A percentile compares a stretch with the other conserved stretches of the same genome.
phyloP scores from a whole-genome alignment of 441 rosid genomes.

The Croton setiger region DNA sequence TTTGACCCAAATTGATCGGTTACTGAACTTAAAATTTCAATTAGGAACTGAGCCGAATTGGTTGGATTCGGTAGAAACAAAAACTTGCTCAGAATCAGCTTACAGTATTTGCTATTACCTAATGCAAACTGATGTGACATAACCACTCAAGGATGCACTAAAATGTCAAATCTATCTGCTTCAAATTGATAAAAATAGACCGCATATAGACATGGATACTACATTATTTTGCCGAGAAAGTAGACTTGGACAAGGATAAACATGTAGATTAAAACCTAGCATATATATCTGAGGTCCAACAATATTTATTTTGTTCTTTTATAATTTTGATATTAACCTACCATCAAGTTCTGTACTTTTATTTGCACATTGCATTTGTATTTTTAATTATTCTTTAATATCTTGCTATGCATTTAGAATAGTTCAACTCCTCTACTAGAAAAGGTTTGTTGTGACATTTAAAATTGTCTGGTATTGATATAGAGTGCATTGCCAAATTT shows the following conservation, averaged over 20 bases:
- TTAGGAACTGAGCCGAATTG: no score
- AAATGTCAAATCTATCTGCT: no score
- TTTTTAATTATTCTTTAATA: neutral
- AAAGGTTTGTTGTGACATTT: neutral
- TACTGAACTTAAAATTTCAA: no score
- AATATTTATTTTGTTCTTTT: neutral
- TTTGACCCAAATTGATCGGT: no score
- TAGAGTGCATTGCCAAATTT: neutral
- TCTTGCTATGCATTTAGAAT: neutral
- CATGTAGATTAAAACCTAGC: neutral
- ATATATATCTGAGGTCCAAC: no score
- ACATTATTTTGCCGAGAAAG: neutral
- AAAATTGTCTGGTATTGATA: neutral
- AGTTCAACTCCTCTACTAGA: neutral
- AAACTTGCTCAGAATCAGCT: no score
- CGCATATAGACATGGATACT: no score
- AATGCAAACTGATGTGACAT: neutral
- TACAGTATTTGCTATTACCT: neutral
- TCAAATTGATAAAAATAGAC: neutral
- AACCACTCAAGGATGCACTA: neutral
- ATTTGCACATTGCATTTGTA: neutral
- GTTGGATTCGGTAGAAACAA: no score
- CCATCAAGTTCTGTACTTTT: neutral
- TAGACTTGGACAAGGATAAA: neutral
- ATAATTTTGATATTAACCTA: neutral